Percentiles rank a stretch among this genome's conserved stretches.
Evolutionary conservation across 1,284 basidiomycete genomes (phyloP).

Genomic region (Trametes pubescens): DNA sequence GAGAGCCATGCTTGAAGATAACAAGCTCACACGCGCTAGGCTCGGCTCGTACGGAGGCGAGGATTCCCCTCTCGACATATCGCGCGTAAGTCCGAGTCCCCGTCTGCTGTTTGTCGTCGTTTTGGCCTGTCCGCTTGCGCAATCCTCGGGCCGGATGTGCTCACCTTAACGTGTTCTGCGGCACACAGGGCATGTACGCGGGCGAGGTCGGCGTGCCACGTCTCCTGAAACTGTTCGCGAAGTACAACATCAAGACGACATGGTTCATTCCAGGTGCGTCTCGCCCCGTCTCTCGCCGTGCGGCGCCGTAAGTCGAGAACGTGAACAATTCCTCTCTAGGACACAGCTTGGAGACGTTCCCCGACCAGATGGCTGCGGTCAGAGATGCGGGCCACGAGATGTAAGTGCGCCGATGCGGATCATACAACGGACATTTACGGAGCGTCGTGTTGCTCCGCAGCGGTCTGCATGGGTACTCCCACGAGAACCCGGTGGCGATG

Average conservation of each 20-base stretch:
- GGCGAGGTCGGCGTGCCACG: slow-evolving; percentile 78
- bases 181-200: slow-evolving; percentile 67
- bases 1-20: background rate
- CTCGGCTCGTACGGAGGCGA: slow-evolving; percentile 76
- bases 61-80: slow-evolving; percentile 72
- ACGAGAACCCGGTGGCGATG: slow-evolving; percentile 77
- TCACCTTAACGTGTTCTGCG: background rate
- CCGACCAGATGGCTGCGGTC: slow-evolving; percentile 68
- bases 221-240: slow-evolving; percentile 76
- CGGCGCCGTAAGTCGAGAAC: too few species aligned
- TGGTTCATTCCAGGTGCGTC: slow-evolving; percentile 76
- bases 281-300: background rate
- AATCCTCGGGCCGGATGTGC: slow-evolving; percentile 1
- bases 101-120: background rate
- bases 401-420: slow-evolving; percentile 43
- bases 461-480: slow-evolving; percentile 79
- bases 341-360: slow-evolving; percentile 77
- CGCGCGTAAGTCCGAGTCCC: slow-evolving; percentile 49
- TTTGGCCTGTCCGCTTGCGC: background rate
- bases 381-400: slow-evolving; percentile 77
- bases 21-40: slow-evolving; percentile 46
- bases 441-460: slow-evolving; percentile 40
- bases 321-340: slow-evolving; percentile 45
- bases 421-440: background rate
- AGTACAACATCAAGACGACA: slow-evolving; percentile 71